These are phyloP conservation scores for Phalaenopsis equestris DNA, from an alignment of 106 monocot genomes.

Conservation along the genomic window DNA sequence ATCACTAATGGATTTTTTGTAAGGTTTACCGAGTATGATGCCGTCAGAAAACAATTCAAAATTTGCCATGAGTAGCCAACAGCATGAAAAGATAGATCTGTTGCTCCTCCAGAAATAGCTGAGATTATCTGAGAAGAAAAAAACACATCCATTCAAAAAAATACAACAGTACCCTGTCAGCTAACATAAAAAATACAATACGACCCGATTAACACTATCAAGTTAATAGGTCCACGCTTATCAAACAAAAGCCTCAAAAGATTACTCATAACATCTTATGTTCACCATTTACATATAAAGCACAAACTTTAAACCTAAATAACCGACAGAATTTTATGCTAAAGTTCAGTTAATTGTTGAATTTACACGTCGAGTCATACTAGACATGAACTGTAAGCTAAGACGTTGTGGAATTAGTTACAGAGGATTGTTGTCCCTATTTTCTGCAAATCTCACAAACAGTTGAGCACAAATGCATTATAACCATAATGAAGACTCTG, in stretches of 20 bases:
- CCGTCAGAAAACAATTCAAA: slow-evolving; percentile 83
- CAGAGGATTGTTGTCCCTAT: background rate
- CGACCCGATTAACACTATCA: background rate
- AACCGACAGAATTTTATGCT: background rate
- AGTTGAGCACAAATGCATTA: too few species aligned
- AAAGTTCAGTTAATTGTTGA: background rate
- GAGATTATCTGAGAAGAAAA: slow-evolving; percentile 64
- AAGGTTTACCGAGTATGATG: slow-evolving; percentile 80
- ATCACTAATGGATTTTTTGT: background rate
- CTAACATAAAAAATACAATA: background rate
- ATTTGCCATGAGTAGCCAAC: slow-evolving; percentile 90
- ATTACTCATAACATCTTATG: background rate
- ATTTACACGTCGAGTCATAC: background rate
- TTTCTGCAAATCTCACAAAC: too few species aligned
- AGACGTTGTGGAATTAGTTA: background rate
- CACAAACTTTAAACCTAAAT: background rate
- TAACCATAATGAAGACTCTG: too few species aligned
- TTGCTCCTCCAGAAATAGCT: slow-evolving; percentile 83
- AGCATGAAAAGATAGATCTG: slow-evolving; percentile 84
- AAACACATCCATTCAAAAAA: background rate
- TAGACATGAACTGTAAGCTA: background rate
- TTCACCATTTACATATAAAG: background rate
- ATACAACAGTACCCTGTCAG: background rate
- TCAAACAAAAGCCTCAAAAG: background rate
- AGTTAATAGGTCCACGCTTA: background rate